A percentile compares a stretch with the other conserved stretches of the same genome.
These are phyloP conservation scores for Ascomycota sp. DNA, from an alignment of 2,329 filamentous ascomycete species.

Conservation along the genomic window DNA sequence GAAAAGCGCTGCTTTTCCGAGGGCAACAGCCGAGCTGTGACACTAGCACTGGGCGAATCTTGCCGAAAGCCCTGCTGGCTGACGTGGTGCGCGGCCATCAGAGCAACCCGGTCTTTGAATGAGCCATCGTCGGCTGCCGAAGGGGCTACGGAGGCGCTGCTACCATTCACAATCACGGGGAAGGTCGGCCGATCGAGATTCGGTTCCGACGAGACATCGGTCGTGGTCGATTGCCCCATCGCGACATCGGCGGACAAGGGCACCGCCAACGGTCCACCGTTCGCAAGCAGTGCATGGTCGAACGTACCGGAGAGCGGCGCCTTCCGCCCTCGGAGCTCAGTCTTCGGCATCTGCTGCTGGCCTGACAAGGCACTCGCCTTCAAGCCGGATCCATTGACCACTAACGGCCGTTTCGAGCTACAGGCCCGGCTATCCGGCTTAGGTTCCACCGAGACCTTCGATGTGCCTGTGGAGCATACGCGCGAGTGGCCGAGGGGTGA, in stretches of 20 bases:
- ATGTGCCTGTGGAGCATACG: constrained; percentile 19
- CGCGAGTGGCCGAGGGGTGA: constrained; percentile 32
- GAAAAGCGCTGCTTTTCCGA: constrained; percentile 16
- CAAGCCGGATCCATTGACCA: constrained; percentile 29
- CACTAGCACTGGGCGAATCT: constrained; percentile 10
- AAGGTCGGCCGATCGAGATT: constrained; percentile 10
- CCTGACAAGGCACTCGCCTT: constrained; percentile 10
- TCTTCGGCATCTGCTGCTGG: constrained; percentile 5
- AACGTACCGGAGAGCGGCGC: constrained; percentile 6
- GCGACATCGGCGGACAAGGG: neutral
- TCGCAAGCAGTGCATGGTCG: constrained; percentile 12
- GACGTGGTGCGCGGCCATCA: constrained; percentile 15
- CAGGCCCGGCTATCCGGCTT: constrained; percentile 13
- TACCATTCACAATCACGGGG: constrained; percentile 17
- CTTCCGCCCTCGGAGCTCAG: constrained; percentile 4
- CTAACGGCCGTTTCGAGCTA: constrained; percentile 22
- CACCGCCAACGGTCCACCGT: constrained; percentile 2
- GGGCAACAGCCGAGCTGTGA: constrained; percentile 11
- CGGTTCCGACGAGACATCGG: constrained; percentile 4
- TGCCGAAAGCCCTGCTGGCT: constrained; percentile 9
- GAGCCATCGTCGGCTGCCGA: constrained; percentile 15
- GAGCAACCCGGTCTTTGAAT: constrained; percentile 20
- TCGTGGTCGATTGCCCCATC: neutral
- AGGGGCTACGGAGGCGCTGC: constrained; percentile 5
- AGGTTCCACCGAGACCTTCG: constrained; percentile 19